Evolutionary conservation across 2,329 filamentous ascomycete species (phyloP).

Genomic region (Colletotrichum scovillei): DNA sequence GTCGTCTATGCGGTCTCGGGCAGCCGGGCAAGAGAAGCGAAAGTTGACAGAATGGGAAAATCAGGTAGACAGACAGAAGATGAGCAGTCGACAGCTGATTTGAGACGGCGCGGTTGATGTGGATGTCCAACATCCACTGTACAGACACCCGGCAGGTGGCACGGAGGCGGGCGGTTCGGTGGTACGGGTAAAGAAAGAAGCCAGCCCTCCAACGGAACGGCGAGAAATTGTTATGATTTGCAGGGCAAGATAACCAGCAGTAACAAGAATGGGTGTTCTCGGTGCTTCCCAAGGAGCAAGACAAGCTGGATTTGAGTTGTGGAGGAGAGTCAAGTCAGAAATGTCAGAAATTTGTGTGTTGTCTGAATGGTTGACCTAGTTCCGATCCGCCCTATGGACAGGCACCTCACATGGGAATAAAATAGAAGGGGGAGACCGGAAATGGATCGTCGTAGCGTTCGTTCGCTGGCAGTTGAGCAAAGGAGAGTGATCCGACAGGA

Average conservation of each 20-base stretch:
- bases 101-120: constrained; percentile 4
- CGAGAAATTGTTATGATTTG: neutral
- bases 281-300: neutral
- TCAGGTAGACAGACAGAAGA: neutral
- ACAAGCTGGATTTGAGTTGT: neutral
- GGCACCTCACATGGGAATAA: constrained; percentile 25
- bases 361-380: constrained; percentile 23
- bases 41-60: neutral
- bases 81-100: neutral
- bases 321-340: neutral
- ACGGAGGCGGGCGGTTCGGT: constrained; percentile 2
- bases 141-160: neutral
- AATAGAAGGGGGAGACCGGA: neutral
- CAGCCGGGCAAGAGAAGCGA: constrained; percentile 7
- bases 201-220: neutral
- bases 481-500: constrained; percentile 18
- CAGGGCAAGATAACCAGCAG: neutral
- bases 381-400: constrained; percentile 21
- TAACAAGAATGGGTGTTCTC: neutral
- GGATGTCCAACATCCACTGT: neutral
- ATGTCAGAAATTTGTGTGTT: constrained; percentile 5
- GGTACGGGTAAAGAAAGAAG: constrained; percentile 1
- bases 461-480: constrained; percentile 22
- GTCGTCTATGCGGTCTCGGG: constrained; percentile 18
- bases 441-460: constrained; percentile 5